A percentile compares a stretch with the other conserved stretches of the same genome.
These are phyloP conservation scores for Myriosclerotinia scirpicola DNA, from an alignment of 2,329 filamentous ascomycete genomes.

Conservation along the genomic window DNA sequence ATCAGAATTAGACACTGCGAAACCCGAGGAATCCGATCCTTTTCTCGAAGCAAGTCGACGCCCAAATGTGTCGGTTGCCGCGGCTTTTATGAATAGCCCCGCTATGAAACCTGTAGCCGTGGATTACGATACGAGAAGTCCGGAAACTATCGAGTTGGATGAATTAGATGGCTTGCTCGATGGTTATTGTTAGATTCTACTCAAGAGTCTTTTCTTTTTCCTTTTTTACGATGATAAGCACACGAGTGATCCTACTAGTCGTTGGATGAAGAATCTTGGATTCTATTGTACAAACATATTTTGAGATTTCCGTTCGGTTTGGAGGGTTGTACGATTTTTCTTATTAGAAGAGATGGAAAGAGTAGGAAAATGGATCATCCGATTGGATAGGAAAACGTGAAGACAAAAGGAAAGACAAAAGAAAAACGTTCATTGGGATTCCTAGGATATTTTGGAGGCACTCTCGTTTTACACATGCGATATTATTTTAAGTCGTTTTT, in stretches of 20 bases:
- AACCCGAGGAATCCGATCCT: slow-evolving; percentile 34
- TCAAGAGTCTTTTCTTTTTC: neutral
- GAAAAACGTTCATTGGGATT: neutral
- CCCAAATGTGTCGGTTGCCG: slow-evolving; percentile 26
- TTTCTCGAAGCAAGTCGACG: slow-evolving; percentile 41
- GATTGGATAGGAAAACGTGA: slow-evolving; percentile 7
- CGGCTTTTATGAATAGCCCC: slow-evolving; percentile 49
- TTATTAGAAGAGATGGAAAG: slow-evolving; percentile 15
- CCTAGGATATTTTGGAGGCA: slow-evolving; percentile 10
- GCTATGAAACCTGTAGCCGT: slow-evolving; percentile 57
- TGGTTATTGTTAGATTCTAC: slow-evolving; percentile 53
- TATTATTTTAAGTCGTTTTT: neutral
- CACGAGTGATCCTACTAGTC: slow-evolving; percentile 11
- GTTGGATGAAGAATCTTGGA: slow-evolving; percentile 8
- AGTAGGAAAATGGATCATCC: neutral
- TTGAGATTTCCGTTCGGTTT: slow-evolving; percentile 1
- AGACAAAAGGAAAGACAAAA: slow-evolving; percentile 12
- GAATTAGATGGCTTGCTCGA: slow-evolving; percentile 88
- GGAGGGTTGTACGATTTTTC: slow-evolving; percentile 14
- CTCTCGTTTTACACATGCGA: slow-evolving; percentile 8
- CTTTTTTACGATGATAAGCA: slow-evolving; percentile 7
- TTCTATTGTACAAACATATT: slow-evolving; percentile 14
- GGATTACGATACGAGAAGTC: slow-evolving; percentile 66
- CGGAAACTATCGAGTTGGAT: slow-evolving; percentile 87
- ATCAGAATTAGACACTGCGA: slow-evolving; percentile 29